These are phyloP conservation scores for Kuraishia piskuri DNA, from an alignment of 805 yeast genomes.

Conservation along the genomic window DNA sequence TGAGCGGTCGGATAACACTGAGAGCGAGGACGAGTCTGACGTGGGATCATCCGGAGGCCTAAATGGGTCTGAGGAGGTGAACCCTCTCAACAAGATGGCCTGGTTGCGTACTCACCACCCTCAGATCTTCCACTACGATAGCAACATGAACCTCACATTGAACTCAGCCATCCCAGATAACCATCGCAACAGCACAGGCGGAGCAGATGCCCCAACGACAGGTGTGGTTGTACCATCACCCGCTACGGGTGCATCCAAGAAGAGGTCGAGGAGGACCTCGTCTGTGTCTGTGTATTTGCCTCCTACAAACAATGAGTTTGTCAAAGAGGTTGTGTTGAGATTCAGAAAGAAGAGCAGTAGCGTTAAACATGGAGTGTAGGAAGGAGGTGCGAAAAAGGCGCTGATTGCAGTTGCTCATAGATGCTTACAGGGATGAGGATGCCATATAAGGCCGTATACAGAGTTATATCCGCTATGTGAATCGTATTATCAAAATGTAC, in stretches of 20 bases:
- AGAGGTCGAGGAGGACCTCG: not conserved
- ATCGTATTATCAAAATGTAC: too few species aligned
- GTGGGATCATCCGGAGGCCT: not conserved
- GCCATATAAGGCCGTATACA: too few species aligned
- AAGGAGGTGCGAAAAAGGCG: too few species aligned
- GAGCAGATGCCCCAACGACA: not conserved
- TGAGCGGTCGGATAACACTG: not conserved
- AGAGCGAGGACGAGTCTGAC: not conserved
- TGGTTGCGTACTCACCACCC: constrained; percentile 1
- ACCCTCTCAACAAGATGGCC: not conserved
- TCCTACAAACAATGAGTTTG: not conserved
- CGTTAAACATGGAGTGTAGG: not conserved
- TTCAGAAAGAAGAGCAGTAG: not conserved
- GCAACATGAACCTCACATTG: not conserved
- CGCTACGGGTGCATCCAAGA: not conserved
- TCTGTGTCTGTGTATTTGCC: not conserved
- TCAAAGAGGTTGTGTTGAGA: not conserved
- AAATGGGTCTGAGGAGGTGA: not conserved
- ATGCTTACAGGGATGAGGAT: too few species aligned
- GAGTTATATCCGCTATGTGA: too few species aligned
- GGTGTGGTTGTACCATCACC: not conserved
- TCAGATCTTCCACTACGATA: not conserved
- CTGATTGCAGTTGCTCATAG: too few species aligned
- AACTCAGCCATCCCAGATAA: not conserved
- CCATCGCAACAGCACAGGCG: not conserved